Conservation (phyloP, 805 yeast genomes). For the Ascoidea rubescens region DNA sequence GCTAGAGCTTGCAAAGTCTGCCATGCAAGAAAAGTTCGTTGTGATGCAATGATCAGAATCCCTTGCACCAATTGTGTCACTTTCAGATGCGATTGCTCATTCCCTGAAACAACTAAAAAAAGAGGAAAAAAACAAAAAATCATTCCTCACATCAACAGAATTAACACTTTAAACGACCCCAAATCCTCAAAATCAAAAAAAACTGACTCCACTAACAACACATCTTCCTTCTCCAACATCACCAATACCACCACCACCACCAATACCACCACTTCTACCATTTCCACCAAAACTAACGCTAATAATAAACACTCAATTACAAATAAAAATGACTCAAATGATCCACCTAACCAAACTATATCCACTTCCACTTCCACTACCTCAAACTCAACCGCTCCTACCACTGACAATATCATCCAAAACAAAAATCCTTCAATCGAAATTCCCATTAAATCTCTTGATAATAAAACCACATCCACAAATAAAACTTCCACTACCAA, state of each 20-base stretch:
- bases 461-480: not conserved
- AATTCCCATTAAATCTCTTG: conserved; percentile 14
- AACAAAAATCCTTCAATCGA: not conserved
- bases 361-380: not conserved
- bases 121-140: not conserved
- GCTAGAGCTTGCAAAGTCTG: conserved; percentile 69
- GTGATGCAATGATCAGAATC: conserved; percentile 46
- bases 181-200: conserved; percentile 13
- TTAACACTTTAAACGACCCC: conserved; percentile 15
- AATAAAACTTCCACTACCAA: not conserved
- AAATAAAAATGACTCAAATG: not conserved
- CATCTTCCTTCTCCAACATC: conserved; percentile 1
- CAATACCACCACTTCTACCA: not conserved
- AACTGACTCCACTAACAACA: not conserved
- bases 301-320: not conserved
- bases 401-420: not conserved
- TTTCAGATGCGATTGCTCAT: conserved; percentile 55
- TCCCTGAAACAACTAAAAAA: conserved; percentile 44
- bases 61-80: conserved; percentile 63
- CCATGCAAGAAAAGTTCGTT: conserved; percentile 65
- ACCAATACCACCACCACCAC: conserved; percentile 6
- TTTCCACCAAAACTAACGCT: conserved; percentile 6
- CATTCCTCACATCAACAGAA: not conserved
- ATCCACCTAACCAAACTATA: too few relatives aligned
- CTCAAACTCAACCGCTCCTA: not conserved